A percentile compares a stretch with the other conserved stretches of the same genome.
Conservation (phyloP, 768 basidiomycete species). For the Russula ochroleuca region DNA sequence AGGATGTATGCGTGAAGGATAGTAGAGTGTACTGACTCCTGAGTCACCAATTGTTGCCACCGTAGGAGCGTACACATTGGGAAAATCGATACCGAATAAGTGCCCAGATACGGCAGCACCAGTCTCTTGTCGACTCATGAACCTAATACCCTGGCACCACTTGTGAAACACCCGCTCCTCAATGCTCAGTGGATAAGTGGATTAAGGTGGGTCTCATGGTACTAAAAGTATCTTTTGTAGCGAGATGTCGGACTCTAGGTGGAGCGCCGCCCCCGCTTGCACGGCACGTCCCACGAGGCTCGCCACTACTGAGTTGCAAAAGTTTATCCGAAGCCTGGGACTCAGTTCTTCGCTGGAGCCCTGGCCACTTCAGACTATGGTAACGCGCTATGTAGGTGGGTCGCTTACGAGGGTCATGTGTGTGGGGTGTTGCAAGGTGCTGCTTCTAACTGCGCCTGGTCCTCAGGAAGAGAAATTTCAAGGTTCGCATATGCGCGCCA, state of each 20-base stretch:
- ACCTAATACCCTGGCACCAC: not conserved
- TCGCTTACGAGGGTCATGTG: not conserved
- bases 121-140: not conserved
- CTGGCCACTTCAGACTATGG: not conserved
- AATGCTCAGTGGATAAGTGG: not conserved
- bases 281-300: slow-evolving; percentile 1
- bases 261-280: not conserved
- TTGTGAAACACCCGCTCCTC: slow-evolving; percentile 3
- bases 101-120: not conserved
- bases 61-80: not conserved
- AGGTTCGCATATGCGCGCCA: not conserved
- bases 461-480: not conserved
- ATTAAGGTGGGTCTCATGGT: not conserved
- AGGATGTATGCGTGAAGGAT: not conserved
- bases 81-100: not conserved
- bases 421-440: not conserved
- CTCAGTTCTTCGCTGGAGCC: not conserved
- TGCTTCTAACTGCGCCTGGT: not conserved
- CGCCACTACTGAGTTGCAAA: not conserved
- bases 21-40: not conserved
- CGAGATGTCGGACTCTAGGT: not conserved
- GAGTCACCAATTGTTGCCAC: not conserved
- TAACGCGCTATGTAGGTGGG: not conserved
- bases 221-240: not conserved
- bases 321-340: not conserved